Evolutionary conservation across 257 asterid species (phyloP).

Genomic region (Haberlea rhodopensis): DNA sequence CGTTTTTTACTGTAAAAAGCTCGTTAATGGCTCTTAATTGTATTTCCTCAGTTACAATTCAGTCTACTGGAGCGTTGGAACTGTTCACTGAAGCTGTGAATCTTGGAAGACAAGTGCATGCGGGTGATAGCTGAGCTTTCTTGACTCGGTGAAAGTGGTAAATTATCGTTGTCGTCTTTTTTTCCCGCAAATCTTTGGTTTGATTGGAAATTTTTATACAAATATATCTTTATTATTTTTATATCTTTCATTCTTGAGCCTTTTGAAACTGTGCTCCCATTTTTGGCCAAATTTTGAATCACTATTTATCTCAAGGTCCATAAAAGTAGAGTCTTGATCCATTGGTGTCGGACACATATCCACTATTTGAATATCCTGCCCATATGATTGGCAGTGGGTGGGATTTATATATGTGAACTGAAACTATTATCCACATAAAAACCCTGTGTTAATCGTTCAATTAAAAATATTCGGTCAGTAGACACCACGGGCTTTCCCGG

Average conservation of each 20-base stretch:
- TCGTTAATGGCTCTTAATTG: not conserved
- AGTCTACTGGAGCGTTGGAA: constrained; percentile 80
- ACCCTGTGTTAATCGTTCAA: too few species aligned
- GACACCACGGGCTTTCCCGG: too few species aligned
- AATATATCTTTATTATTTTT: not conserved
- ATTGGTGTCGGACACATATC: too few species aligned
- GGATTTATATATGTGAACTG: too few species aligned
- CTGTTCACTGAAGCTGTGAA: constrained; percentile 90
- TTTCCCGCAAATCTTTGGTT: not conserved
- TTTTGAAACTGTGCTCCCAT: too few species aligned
- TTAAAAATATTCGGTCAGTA: too few species aligned
- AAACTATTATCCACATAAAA: too few species aligned
- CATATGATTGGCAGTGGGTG: too few species aligned
- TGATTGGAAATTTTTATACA: not conserved
- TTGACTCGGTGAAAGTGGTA: constrained; percentile 25
- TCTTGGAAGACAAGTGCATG: constrained; percentile 83
- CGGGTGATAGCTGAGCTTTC: constrained; percentile 73
- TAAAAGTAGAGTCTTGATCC: too few species aligned
- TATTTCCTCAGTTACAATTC: constrained; percentile 61
- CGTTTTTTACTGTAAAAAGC: not conserved
- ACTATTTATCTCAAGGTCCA: too few species aligned
- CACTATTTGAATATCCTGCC: too few species aligned
- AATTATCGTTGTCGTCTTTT: not conserved
- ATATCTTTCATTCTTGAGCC: not conserved
- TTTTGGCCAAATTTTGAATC: too few species aligned